phyloP scores from a whole-genome alignment of 768 basidiomycete genomes.

The Psilocybe tampanensis region DNA sequence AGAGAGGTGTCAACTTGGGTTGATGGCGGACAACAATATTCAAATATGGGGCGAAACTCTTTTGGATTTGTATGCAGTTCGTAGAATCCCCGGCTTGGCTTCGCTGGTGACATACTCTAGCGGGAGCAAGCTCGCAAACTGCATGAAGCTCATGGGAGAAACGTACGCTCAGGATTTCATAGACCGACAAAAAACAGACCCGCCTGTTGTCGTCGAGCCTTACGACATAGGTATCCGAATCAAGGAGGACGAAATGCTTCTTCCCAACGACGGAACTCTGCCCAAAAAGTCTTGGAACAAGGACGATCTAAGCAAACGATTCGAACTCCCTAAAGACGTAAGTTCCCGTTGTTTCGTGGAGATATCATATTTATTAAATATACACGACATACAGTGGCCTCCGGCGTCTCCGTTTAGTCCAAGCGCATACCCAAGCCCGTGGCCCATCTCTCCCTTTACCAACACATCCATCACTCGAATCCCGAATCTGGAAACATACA shows the following conservation, averaged over 20 bases:
- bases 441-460: conserved; percentile 43
- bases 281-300: conserved; percentile 3
- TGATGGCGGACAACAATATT: conserved; percentile 30
- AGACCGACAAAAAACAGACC: conserved; percentile 34
- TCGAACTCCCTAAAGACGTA: conserved; percentile 7
- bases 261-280: neutral
- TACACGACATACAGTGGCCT: conserved; percentile 11
- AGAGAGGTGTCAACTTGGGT: conserved; percentile 25
- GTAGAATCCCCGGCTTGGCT: conserved; percentile 20
- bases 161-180: conserved; percentile 34
- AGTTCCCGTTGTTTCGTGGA: neutral
- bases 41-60: conserved; percentile 46
- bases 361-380: neutral
- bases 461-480: conserved; percentile 1
- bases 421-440: conserved; percentile 38
- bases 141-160: conserved; percentile 38
- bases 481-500: conserved; percentile 23
- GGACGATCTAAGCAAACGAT: neutral
- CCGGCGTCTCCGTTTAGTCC: conserved; percentile 29
- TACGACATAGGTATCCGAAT: conserved; percentile 30
- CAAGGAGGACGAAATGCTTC: conserved; percentile 15
- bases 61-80: conserved; percentile 40
- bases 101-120: conserved; percentile 26
- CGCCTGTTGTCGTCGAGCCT: conserved; percentile 32
- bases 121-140: conserved; percentile 35